These are phyloP conservation scores for Sphaerobolus stellatus DNA, from an alignment of 1,284 basidiomycete genomes.

Conservation along the genomic window DNA sequence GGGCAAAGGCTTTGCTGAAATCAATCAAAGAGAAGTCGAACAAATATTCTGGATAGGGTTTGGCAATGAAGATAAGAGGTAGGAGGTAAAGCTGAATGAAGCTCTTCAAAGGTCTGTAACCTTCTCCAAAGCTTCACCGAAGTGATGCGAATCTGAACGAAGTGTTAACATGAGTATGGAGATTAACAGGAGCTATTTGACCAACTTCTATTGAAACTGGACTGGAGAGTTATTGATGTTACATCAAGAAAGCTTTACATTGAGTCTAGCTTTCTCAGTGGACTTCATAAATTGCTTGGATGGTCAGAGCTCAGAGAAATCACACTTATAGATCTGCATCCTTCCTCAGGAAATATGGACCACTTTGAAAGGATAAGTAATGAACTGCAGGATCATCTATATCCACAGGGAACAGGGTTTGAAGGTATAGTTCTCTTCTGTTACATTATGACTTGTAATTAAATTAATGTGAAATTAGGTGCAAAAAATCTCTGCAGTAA, in stretches of 20 bases:
- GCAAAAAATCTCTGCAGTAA: not conserved
- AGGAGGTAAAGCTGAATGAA: no score
- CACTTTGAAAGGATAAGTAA: constrained; percentile 22
- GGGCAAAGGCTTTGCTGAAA: no score
- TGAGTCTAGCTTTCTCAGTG: constrained; percentile 23
- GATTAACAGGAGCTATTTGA: constrained; percentile 1
- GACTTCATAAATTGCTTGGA: constrained; percentile 15
- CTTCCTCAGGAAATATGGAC: constrained; percentile 26
- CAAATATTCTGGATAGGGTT: no score
- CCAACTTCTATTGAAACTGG: constrained; percentile 12
- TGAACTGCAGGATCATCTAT: constrained; percentile 14
- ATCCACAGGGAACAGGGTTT: constrained; percentile 24
- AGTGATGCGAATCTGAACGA: no score
- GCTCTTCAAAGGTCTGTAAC: no score
- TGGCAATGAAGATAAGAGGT: no score
- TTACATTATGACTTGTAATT: no score
- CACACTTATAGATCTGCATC: constrained; percentile 24
- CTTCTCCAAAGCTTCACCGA: no score
- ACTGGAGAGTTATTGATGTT: constrained; percentile 27
- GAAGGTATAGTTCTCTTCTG: constrained; percentile 16
- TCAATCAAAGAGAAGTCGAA: no score
- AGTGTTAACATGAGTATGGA: no score
- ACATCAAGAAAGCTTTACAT: constrained; percentile 23
- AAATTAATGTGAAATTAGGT: not conserved
- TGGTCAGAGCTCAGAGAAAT: constrained; percentile 13